Conservation (phyloP, 2,329 filamentous ascomycete species). For the Chrysosporium queenslandicum region DNA sequence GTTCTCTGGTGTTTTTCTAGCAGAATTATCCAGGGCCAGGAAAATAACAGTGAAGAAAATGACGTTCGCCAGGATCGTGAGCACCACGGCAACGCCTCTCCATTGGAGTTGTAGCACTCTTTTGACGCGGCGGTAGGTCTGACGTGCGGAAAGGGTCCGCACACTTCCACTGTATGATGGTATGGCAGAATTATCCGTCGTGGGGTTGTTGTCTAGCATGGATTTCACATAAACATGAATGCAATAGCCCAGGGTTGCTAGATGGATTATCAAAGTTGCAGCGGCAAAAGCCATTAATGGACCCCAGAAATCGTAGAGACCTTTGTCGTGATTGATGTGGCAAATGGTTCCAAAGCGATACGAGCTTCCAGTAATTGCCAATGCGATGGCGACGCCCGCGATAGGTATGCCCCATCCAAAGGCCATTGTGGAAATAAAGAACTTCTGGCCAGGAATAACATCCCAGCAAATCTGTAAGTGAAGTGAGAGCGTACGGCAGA, state of each 20-base stretch:
- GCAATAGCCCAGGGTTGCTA: conserved; percentile 81
- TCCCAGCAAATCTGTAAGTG: conserved; percentile 99
- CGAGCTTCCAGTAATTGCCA: conserved; percentile 81
- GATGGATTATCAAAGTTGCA: conserved; percentile 66
- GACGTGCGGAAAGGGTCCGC: conserved; percentile 68
- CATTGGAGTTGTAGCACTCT: conserved; percentile 87
- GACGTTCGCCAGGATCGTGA: conserved; percentile 82
- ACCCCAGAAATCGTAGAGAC: conserved; percentile 79
- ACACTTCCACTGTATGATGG: conserved; percentile 68
- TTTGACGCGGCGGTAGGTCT: conserved; percentile 76
- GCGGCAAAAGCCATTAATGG: conserved; percentile 71
- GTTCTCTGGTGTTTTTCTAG: conserved; percentile 47
- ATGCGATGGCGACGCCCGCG: conserved; percentile 61
- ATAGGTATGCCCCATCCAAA: conserved; percentile 77
- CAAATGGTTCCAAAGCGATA: conserved; percentile 87
- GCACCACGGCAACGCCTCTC: conserved; percentile 80
- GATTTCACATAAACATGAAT: conserved; percentile 89
- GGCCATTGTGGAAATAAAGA: conserved; percentile 75
- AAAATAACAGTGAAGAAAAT: conserved; percentile 91
- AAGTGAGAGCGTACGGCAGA: conserved; percentile 78
- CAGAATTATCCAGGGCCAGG: conserved; percentile 70
- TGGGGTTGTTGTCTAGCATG: conserved; percentile 59
- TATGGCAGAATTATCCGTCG: conserved; percentile 60
- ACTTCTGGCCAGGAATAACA: conserved; percentile 71
- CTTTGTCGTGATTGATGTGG: conserved; percentile 85